Base-by-base conservation (phyloP, 2,329 filamentous ascomycete species). In the Metarhizium brunneum region DNA sequence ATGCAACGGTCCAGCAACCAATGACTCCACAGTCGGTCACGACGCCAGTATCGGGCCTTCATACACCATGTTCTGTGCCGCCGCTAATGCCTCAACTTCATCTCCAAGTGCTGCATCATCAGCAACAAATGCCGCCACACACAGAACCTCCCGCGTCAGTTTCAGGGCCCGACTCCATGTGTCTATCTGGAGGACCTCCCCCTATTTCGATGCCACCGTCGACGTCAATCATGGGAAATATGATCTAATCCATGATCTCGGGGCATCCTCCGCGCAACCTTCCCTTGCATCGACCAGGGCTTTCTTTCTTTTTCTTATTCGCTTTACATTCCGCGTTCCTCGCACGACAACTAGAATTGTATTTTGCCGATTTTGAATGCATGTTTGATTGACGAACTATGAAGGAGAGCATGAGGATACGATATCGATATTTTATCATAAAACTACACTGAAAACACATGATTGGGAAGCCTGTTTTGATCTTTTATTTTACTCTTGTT, bases 1-100 rank as follows among this genome's bases (percentile, higher is more conserved):
- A 81, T 40, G n/a, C 43, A n/a, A 47, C 50, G 30, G 20, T 71
- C 30, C 73, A 69, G 53, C 67, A 66, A 56, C 69, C 68, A 16
- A 60, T 63, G 45, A 67, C 66, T 5, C 63, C 69, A 8, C 67
- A 69, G 50, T 60, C 63, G 55, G 30, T 32, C 11, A 47, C 43
- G 42, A 55, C 59, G 43, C 40, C 60, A 16, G 55, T 60, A 30
- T 63, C 67, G 18, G 57, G 47, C 13, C 45, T 57, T n/a, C 47
- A 50, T 36, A 53, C 47, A 8, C 54, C 59, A 29, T 52, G 49
- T n/a, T 56, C 56, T 14, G 36, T 54, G 18, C 45, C 45, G 13
- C 45, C 45, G 25, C 45, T 29, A 2, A 30, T 43, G 14, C 54
- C 54, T 32, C 56, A 58, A 45, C 51, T 52, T 32, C 56, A 58